phyloP scores from a whole-genome alignment of 139 green algal species.

The Penium margaritaceum region DNA sequence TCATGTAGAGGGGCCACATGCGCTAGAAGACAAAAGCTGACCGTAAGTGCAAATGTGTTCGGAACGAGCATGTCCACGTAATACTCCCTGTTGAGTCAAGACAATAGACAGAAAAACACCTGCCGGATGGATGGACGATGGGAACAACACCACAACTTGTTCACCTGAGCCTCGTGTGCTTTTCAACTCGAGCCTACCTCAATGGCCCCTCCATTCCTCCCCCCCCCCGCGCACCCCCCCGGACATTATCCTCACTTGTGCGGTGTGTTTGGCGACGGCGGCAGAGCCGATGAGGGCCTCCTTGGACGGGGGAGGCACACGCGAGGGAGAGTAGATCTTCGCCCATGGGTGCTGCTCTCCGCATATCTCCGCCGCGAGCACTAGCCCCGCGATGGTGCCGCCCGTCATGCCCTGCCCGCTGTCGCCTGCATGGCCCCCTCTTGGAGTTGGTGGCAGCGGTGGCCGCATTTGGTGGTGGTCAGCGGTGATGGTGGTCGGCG shows the following conservation, averaged over 20 bases:
- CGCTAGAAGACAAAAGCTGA: background rate
- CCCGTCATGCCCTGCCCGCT: constrained; percentile 65
- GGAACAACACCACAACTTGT: too few relatives aligned
- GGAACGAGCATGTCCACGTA: background rate
- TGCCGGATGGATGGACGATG: background rate
- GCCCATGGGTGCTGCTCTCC: constrained; percentile 44
- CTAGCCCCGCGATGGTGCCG: constrained; percentile 51
- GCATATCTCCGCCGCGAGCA: constrained; percentile 54
- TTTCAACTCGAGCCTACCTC: too few relatives aligned
- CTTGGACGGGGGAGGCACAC: constrained; percentile 1
- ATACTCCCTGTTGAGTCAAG: background rate
- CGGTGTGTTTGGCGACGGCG: constrained; percentile 14
- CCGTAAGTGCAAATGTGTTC: background rate
- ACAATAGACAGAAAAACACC: background rate
- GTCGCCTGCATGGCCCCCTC: constrained; percentile 56
- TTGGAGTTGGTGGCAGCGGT: background rate
- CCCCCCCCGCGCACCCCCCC: background rate
- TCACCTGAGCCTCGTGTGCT: too few relatives aligned
- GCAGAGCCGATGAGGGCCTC: background rate
- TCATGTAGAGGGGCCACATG: background rate
- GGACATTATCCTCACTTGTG: background rate
- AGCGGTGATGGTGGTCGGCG: too few relatives aligned
- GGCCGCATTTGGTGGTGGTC: too few relatives aligned
- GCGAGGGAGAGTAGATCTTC: constrained; percentile 41
- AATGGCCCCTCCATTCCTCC: too few relatives aligned